Base-by-base conservation (phyloP, 2,329 filamentous ascomycete species). In the Elsinoe perseae region DNA sequence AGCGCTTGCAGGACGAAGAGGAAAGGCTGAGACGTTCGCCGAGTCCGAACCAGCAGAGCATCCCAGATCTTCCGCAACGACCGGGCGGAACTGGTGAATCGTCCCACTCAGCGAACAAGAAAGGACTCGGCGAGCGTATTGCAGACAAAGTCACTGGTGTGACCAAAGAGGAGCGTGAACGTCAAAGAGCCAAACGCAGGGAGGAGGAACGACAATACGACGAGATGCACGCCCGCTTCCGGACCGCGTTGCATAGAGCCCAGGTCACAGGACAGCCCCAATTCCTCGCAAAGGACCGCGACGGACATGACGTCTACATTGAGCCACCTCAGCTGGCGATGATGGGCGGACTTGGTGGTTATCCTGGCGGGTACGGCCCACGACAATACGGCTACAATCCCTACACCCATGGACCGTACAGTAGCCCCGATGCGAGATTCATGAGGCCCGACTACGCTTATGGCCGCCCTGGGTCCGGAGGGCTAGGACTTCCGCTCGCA, bases 111-210 rank as follows among this genome's bases (percentile, higher is more conserved):
- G 60, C 63, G 56, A 63, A 66, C 30, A 59, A 63, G 58, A 58
- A 56, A n/a, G 62, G 56, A 9, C 73, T 82, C 20, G 80, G 79
- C 1, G 74, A 80, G 56, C 78, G 75, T 54, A 68, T 84, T 60
- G 84, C 84, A 64, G 80, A 84, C 66, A 79, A 77, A 61, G 62
- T 83, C 14, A 84, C 81, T 0, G 70, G 73, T 14, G 77, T 75
- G 3, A 82, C 80, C 3, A 80, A 83, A 64, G 69, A 75, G 21
- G 69, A 84, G 63, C 77, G 81, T 21, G 74, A 75, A 53, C 64
- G 65, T 4, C 70, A 74, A 23, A 74, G 81, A 3, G 61, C 61
- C 2, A 65, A 69, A 28, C 74, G 79, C 23, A 79, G 72, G 1
- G 71, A 76, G 55, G 69, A 76, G 28, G 81, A 84, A 65, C 70